phyloP scores from a whole-genome alignment of 2,329 filamentous ascomycete genomes.

The Dactylellina leptospora region DNA sequence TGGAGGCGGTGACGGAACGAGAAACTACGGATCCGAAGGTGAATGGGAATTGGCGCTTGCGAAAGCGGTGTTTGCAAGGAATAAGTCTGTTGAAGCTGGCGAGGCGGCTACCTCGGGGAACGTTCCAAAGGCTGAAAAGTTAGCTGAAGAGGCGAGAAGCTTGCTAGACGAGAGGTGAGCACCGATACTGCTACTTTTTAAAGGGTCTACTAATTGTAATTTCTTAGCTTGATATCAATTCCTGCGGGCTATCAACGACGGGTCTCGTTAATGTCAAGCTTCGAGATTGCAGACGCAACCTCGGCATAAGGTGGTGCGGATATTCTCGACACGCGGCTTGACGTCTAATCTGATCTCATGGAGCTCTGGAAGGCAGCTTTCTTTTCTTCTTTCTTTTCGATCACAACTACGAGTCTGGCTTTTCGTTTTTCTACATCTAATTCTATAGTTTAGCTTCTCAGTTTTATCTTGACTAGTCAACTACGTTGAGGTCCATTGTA shows the following conservation, averaged over 20 bases:
- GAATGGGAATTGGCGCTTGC: conserved; percentile 48
- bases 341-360: no score
- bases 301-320: conserved; percentile 10
- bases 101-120: conserved; percentile 36
- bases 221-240: conserved; percentile 35
- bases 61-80: conserved; percentile 44
- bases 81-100: conserved; percentile 45
- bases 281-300: conserved; percentile 42
- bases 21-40: conserved; percentile 38
- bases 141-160: conserved; percentile 30
- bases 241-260: conserved; percentile 37
- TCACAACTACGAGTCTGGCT: no score
- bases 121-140: conserved; percentile 27
- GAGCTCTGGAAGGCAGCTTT: no score
- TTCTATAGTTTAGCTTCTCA: no score
- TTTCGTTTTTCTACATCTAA: no score
- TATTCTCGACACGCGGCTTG: no score
- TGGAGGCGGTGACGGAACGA: conserved; percentile 34
- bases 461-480: no score
- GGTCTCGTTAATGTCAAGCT: conserved; percentile 46
- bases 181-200: not conserved
- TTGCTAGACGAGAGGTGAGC: conserved; percentile 42
- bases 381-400: no score
- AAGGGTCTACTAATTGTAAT: not conserved
- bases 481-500: no score